Base-by-base conservation (phyloP, 73 alveolate genomes). In the Tetrahymena elliotti region DNA sequence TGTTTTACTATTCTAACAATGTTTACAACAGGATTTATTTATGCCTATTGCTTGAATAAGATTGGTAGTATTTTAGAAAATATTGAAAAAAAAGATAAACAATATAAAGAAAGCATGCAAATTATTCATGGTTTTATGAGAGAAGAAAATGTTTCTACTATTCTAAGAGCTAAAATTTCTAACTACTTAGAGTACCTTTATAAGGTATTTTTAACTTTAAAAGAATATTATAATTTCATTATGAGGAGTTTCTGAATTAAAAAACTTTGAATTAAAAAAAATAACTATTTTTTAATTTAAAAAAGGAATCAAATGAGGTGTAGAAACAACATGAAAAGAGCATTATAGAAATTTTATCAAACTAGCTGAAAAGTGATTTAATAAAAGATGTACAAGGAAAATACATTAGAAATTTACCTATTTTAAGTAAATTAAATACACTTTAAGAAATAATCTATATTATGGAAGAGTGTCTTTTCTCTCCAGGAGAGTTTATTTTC, bases 1-100 rank as follows among this genome's bases (percentile, higher is more conserved):
- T 36, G 96, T 13, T 84, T 98, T 83, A 94, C 98, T 22, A 95
- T 97, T 34, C 16, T 96, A 31, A 97, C 98, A 98, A 97, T 98
- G 99, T 93, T 97, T 88, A 95, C 96, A 37, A 83, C 95, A 47
- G 93, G 95, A 52, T 84, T 93, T 24, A 84, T 94, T 92, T 94
- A 84, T 94, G 96, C 96, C 20, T 94, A 47, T 33, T 38, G 95
- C 18, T 52, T 94, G 84, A 94, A 94, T 88, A 84, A 93, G 27
- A 94, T 94, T 33, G 96, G 96, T 33, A 92, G 93, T 33, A 94
- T 94, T 47, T 92, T 94, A 6, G 92, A 94, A 83, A 94, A 93
- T 16, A 88, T 94, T 68, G 88, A 68, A 68, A 68, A 31, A 31
- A 68, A 68, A 16, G 36, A 68, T 68, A 68, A 27, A 68, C n/a